Evolutionary conservation across 164 flowering plant species (phyloP), one percentile per base, ranked within the genome.

Genomic region (Piper longum): DNA sequence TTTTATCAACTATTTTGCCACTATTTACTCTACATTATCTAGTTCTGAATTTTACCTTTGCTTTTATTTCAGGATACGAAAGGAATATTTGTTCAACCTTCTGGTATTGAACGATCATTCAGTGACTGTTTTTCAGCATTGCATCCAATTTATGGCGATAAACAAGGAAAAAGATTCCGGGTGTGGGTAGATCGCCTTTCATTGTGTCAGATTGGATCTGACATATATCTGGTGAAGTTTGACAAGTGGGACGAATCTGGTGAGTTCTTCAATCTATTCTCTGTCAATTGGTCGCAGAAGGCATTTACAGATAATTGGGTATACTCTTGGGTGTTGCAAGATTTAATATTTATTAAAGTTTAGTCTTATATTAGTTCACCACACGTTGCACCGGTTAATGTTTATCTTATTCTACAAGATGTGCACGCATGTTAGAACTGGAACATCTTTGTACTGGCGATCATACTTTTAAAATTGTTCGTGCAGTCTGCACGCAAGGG

Each of bases 201-300:
- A 41, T 58, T 82, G 61, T 43, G 83, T 40, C 75, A 83, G 70
- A 79, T 82, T 63, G 72, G 85, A 70, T 61, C 78, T 43, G 78
- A 75, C 56, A 67, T 82, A 48, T 89, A 87, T 89, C 77, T 83
- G 4, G 86, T 85, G 73, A 89, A 77, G 80, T 86, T 86, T 73
- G 67, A 78, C 43, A 83, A 81, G 76, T 89, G 89, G 86, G 91
- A 86, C 58, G 63, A 66, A 45, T 69, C 71, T 63, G 91, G 96
- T 86, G 56, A 79, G 82, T 55, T 42, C 9, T 59, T 14, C 44
- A 54, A 59, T 40, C 14, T 57, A 62, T 41, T 26, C 26, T 9
- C 7, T 13, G 60, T 18, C 16, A 36, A 61, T 54, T 5, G 11
- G 17, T 2, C 5, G 16, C 42, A 4, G n/a, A 12, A 55, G 19